Conservation (phyloP, 169 alveolate species). For the Perkinsus chesapeaki region DNA sequence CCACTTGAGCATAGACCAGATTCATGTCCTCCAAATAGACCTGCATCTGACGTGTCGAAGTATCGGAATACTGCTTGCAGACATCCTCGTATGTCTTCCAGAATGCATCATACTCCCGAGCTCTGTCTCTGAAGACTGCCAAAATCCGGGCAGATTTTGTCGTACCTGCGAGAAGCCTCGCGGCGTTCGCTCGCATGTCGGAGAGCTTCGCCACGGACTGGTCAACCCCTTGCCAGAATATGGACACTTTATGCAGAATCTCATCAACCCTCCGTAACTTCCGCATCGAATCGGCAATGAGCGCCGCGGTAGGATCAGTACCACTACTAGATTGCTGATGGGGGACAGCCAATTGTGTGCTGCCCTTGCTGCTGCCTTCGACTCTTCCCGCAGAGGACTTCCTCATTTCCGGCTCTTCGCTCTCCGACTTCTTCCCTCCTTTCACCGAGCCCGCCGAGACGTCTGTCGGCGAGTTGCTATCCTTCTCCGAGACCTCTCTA, state of each 20-base stretch:
- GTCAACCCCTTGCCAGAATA: not conserved
- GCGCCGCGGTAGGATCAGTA: not conserved
- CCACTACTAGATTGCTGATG: not conserved
- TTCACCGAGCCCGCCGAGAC: not conserved
- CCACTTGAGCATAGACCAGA: not conserved
- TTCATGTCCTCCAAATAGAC: not conserved
- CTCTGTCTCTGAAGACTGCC: not conserved
- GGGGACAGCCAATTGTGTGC: not conserved
- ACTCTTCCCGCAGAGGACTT: not conserved
- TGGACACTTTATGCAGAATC: not conserved
- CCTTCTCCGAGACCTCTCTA: not conserved
- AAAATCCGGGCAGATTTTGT: not conserved
- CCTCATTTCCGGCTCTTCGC: not conserved
- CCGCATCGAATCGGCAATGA: not conserved
- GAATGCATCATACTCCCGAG: not conserved
- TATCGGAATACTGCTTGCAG: not conserved
- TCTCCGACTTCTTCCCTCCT: not conserved
- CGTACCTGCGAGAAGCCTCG: not conserved
- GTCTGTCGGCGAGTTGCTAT: not conserved
- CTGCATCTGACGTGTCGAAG: not conserved
- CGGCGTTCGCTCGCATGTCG: not conserved
- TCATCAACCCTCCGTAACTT: not conserved
- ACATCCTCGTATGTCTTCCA: not conserved
- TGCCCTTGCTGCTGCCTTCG: not conserved
- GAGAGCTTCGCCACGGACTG: not conserved